A percentile compares a stretch with the other conserved stretches of the same genome.
Evolutionary conservation across 2,329 filamentous ascomycete species (phyloP).

Genomic region (Alternaria angustiovoidea): DNA sequence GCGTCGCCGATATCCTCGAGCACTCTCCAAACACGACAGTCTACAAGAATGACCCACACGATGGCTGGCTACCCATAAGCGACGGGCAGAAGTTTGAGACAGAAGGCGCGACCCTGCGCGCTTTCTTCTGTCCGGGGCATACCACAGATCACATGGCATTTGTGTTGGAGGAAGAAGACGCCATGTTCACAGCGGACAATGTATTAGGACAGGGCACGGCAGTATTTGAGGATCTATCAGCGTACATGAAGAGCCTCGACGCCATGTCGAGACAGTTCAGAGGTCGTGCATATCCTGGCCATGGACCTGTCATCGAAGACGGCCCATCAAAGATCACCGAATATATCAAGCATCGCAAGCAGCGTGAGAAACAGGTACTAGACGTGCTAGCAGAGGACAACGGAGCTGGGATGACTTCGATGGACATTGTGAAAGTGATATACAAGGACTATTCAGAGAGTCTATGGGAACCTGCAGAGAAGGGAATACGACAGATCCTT

Average conservation of each 20-base stretch:
- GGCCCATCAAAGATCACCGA: constrained; percentile 76
- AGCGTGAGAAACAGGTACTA: constrained; percentile 68
- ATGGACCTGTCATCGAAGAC: constrained; percentile 80
- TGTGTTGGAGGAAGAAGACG: constrained; percentile 76
- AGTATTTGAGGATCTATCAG: constrained; percentile 78
- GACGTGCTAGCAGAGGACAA: constrained; percentile 46
- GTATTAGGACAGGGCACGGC: constrained; percentile 86
- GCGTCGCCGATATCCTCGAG: constrained; percentile 72
- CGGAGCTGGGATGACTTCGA: constrained; percentile 67
- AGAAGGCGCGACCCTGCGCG: constrained; percentile 71
- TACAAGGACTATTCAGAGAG: constrained; percentile 81
- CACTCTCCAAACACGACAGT: constrained; percentile 70
- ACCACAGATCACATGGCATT: constrained; percentile 84
- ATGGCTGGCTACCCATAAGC: constrained; percentile 61
- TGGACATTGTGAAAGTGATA: constrained; percentile 87
- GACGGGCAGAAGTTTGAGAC: constrained; percentile 65
- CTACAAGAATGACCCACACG: constrained; percentile 69
- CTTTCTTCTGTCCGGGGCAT: constrained; percentile 76
- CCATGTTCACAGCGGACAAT: constrained; percentile 90
- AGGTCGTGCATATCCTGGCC: constrained; percentile 83
- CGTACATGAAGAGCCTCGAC: constrained; percentile 73
- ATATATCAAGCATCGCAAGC: constrained; percentile 82
- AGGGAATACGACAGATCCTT: constrained; percentile 80
- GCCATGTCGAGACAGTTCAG: constrained; percentile 72
- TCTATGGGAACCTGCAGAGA: constrained; percentile 77